Evolutionary conservation across 441 rosid species (phyloP), one percentile per base, ranked within the genome.

Genomic region (Euphorbia celastroides): DNA sequence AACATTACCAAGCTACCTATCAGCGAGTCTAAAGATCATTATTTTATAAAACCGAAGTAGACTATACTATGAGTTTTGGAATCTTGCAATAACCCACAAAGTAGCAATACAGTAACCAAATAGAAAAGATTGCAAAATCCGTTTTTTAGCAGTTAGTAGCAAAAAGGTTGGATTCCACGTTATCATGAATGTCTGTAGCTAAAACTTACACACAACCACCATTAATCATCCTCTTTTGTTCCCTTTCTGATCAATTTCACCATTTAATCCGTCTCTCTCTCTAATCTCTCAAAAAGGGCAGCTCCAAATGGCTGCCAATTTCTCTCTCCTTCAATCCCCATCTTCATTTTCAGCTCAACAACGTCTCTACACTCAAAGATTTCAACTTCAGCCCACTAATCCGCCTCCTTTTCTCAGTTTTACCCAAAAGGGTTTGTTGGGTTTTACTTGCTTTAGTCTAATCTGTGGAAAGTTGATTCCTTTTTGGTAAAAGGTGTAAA

Each of bases 231-330:
- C 36, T 13, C 23, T 26, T 41, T 41, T 41, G 2, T 10, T 41
- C 12, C 44, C 7, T 41, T 41, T 11, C 12, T 41, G 10, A 55
- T 66, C 27, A 56, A 10, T 8, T 38, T 62, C n/a, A 9, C 0
- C 48, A 6, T 14, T 34, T 16, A 27, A 57, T 28, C 41, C 58
- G 0, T 23, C 60, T 52, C 68, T 32, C n/a, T 38, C 68, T 32
- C n/a, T 38, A 32, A 23, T 34, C 32, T 34, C 44, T 3, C 60
- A 58, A 36, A 20, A 58, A 30, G 38, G 34, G 57, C 22, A 44
- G 46, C 23, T 1, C 3, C 6, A 7, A 70, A 77, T 81, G 83
- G 80, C 81, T 72, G 76, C 81, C 68, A 75, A 28, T 67, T 67
- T 72, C 50, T 62, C 77, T 57, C 78, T 70, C 17, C 76, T 79